Evolutionary conservation across 2,329 filamentous ascomycete genomes (phyloP), one percentile per base, ranked within the genome.

Genomic region (Scedosporium boydii): DNA sequence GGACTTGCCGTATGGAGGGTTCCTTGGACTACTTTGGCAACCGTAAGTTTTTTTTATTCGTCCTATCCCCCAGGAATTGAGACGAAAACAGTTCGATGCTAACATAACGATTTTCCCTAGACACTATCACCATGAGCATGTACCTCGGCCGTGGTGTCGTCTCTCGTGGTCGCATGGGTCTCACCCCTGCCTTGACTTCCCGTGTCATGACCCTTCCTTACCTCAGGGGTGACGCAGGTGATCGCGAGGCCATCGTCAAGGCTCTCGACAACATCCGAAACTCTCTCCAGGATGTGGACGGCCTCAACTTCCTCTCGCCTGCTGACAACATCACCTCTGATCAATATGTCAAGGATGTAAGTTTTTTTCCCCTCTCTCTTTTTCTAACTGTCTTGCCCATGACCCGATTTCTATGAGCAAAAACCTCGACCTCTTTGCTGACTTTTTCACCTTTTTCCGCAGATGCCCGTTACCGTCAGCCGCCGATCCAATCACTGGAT

Each of bases 131-230:
- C 14, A 77, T 85, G 67, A 81, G 77, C 65, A 80, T 83, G 67
- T 88, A 89, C 73, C 84, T 89, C 29, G 85, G 85, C 41, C 82
- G 85, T 62, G 86, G 87, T 48, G 76, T 82, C 23, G 81, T 80
- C n/a, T 86, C 85, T 14, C 78, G 84, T 46, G 86, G 86, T 57
- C 76, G 81, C 55, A 80, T 86, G 66, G 84, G 82, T 12, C 87
- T 89, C 68, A 84, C 80, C 46, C 74, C 77, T 58, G 78, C 75
- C 10, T 77, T 89, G 16, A 78, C 75, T 66, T 86, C 87, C 66
- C 74, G 80, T 1, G 84, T 89, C 14, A 82, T 82, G 16, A 79
- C 78, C 18, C 71, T 81, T 1, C 87, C 87, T 0, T 88, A 86
- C 71, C 78, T 88, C 2, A 77, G 78, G n/a, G 26, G 26, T 26